Base-by-base conservation (phyloP, 352 stramenopile genomes). In the Phytopythium chamaehyphon region DNA sequence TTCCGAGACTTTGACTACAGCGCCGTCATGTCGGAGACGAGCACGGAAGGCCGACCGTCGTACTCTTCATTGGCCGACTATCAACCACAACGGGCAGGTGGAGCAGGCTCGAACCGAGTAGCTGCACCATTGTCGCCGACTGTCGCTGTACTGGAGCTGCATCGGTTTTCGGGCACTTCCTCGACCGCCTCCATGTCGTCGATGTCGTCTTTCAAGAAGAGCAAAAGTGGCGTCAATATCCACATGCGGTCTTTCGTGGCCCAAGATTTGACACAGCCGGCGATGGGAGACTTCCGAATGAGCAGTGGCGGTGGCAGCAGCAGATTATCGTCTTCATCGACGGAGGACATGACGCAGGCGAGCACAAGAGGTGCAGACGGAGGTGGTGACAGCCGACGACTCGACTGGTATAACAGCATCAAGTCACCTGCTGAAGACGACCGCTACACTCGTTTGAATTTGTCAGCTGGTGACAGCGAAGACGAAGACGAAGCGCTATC, bases 401-500 rank as follows among this genome's bases (percentile, higher is more conserved):
- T 54, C 8, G 64, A 75, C 47, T 86, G 71, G 70, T 86, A 86
- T 54, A 78, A 74, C 40, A 60, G 73, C n/a, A 76, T 86, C 54
- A 55, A 66, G 21, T 83, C 74, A 16, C 77, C 77, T 6, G 47
- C 57, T 2, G 62, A 73, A 45, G 63, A 71, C 22, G 57, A 69
- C 24, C 51, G 62, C 59, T 72, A 77, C 57, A 62, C 66, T 14
- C 40, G 38, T 7, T 35, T 51, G 46, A 68, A 66, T 14, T 28
- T 72, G 4, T 21, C 12, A 1, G 38, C n/a, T 10, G 24, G 40
- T 14, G 40, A 46, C 40, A 23, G 9, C 24, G 49, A 69, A 3
- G 55, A 53, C 39, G 67, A 78, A n/a, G 59, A 64, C 21, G 40
- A 44, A 15, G 39, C 15, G 7, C n/a, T 24, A 11, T 47, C 56